Percentiles rank a stretch among this genome's conserved stretches.
Evolutionary conservation across 768 basidiomycete species (phyloP).

Genomic region (Pleurotus salmoneostramineus): DNA sequence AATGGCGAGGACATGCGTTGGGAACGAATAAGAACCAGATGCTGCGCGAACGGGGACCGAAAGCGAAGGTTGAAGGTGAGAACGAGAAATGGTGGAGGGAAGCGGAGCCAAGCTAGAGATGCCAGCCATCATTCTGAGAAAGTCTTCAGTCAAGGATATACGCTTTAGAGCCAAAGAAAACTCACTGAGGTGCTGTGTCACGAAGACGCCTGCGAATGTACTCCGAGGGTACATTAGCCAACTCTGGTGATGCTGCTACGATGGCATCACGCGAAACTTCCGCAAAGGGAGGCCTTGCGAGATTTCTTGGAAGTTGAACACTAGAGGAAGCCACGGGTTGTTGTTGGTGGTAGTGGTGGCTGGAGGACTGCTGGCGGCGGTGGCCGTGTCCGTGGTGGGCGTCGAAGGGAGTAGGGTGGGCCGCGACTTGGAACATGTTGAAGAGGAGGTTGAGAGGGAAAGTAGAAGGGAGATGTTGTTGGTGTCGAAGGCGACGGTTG

Average conservation of each 20-base stretch:
- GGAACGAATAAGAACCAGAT: constrained; percentile 28
- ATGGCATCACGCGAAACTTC: constrained; percentile 59
- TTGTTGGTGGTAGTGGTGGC: constrained; percentile 15
- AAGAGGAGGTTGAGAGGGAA: neutral
- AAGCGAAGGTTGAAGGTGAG: constrained; percentile 61
- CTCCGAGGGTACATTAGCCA: constrained; percentile 59
- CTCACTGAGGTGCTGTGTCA: constrained; percentile 38
- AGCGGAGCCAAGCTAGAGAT: constrained; percentile 47
- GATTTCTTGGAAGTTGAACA: constrained; percentile 70
- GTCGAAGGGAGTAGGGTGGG: constrained; percentile 37
- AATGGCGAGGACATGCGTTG: constrained; percentile 56
- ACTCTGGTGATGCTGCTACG: constrained; percentile 61
- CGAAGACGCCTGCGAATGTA: constrained; percentile 66
- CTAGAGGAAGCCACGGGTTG: constrained; percentile 17
- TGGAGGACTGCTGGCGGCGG: constrained; percentile 20
- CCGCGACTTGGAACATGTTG: constrained; percentile 45
- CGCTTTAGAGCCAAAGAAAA: constrained; percentile 15
- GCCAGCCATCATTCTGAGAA: constrained; percentile 49
- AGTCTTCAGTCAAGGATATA: constrained; percentile 12
- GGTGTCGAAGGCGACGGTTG: constrained; percentile 1
- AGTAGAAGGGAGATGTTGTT: constrained; percentile 4
- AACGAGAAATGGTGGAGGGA: constrained; percentile 61
- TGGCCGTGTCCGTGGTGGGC: constrained; percentile 26
- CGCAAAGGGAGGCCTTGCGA: constrained; percentile 56
- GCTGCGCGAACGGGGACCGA: constrained; percentile 35